Evolutionary conservation across 2,329 filamentous ascomycete species (phyloP).

Genomic region (Hypomyces perniciosus): DNA sequence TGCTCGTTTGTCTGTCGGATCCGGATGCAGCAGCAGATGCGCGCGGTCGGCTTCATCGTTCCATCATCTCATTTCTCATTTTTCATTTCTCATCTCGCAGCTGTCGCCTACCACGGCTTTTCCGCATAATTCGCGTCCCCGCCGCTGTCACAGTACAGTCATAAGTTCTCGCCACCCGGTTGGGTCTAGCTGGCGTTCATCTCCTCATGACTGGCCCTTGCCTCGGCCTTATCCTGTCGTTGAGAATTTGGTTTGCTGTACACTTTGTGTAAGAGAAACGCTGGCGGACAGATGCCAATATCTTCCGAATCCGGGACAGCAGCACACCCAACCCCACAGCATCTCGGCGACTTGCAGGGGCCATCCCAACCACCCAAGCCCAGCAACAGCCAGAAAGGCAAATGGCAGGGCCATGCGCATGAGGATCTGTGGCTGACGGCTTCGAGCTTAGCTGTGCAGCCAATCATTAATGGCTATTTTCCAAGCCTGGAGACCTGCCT

Average conservation of each 20-base stretch:
- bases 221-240: conserved; percentile 19
- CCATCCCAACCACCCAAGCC: background rate
- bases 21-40: no score
- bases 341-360: conserved; percentile 5
- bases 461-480: conserved; percentile 11
- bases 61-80: background rate
- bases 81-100: background rate
- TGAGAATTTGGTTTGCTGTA: conserved; percentile 28
- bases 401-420: conserved; percentile 5
- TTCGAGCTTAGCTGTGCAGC: conserved; percentile 9
- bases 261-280: conserved; percentile 33
- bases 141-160: conserved; percentile 5
- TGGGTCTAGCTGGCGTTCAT: conserved; percentile 19
- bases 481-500: conserved; percentile 9
- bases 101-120: background rate
- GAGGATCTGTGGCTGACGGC: conserved; percentile 14
- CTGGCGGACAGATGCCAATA: conserved; percentile 21
- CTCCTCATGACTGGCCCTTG: conserved; percentile 14
- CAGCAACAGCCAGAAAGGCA: background rate
- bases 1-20: no score
- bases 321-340: conserved; percentile 11
- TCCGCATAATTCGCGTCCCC: background rate
- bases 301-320: conserved; percentile 12
- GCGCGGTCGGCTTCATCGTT: background rate
- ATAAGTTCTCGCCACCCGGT: conserved; percentile 5